These are phyloP conservation scores for Entelexis paramagnoliae DNA, from an alignment of 1,139 yeast species.

Conservation along the genomic window DNA sequence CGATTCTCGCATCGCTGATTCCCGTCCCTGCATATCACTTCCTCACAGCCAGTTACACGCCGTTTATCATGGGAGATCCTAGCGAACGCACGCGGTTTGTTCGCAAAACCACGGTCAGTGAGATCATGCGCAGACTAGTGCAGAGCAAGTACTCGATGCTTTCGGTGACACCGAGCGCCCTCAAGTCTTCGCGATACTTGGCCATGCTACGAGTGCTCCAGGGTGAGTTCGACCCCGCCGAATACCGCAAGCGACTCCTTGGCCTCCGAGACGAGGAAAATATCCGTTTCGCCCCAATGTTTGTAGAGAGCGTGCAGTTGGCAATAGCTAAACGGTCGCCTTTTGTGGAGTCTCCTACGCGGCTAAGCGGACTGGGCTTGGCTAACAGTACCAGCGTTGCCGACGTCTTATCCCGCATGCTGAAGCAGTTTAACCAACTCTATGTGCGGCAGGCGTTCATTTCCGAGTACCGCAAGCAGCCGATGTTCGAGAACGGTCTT, in stretches of 20 bases:
- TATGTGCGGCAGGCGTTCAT: constrained; percentile 76
- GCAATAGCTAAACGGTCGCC: constrained; percentile 72
- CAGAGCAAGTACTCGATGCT: constrained; percentile 77
- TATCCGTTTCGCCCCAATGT: constrained; percentile 76
- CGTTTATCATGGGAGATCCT: constrained; percentile 53
- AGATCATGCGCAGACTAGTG: constrained; percentile 68
- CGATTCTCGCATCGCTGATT: constrained; percentile 69
- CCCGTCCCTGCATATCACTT: constrained; percentile 90
- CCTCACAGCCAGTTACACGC: constrained; percentile 76
- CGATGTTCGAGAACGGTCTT: constrained; percentile 48
- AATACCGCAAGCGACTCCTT: constrained; percentile 66
- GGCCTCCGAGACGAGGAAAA: constrained; percentile 60
- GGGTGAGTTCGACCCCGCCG: constrained; percentile 61
- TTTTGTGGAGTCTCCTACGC: constrained; percentile 32
- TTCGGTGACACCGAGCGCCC: constrained; percentile 33
- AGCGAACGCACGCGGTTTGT: constrained; percentile 50
- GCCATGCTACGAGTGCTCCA: constrained; percentile 67
- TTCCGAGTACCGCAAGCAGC: constrained; percentile 57
- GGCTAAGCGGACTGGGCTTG: constrained; percentile 56
- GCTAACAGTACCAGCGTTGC: constrained; percentile 68
- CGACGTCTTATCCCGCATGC: constrained; percentile 53
- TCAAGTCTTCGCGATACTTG: constrained; percentile 43
- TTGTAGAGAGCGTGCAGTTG: constrained; percentile 68
- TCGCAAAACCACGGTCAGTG: constrained; percentile 70
- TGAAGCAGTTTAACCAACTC: constrained; percentile 69